phyloP scores from a whole-genome alignment of 140 eudicot species.

The Stevia rebaudiana region DNA sequence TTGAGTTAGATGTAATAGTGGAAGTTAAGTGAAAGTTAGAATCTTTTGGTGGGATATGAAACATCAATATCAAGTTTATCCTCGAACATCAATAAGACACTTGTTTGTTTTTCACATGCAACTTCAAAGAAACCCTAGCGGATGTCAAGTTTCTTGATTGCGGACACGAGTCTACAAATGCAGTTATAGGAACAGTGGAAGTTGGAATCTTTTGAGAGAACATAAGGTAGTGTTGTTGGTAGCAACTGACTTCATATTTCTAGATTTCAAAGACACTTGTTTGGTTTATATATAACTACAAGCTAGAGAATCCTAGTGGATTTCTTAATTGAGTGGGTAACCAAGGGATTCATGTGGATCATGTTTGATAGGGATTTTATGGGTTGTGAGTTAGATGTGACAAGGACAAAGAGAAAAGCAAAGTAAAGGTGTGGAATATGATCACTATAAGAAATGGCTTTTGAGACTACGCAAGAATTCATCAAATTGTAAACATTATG shows the following conservation, averaged over 20 bases:
- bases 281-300: conserved; percentile 23
- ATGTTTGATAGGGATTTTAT: conserved; percentile 22
- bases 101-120: conserved; percentile 1
- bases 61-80: conserved; percentile 15
- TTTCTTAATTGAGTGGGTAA: conserved; percentile 32
- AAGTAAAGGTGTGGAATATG: conserved; percentile 25
- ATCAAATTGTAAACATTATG: conserved; percentile 24
- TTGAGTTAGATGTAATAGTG: conserved; percentile 12
- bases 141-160: conserved; percentile 27
- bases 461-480: conserved; percentile 17
- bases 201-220: conserved; percentile 27
- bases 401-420: conserved; percentile 18
- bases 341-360: conserved; percentile 19
- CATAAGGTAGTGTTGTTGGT: conserved; percentile 9
- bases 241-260: conserved; percentile 6
- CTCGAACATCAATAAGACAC: conserved; percentile 3
- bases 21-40: conserved; percentile 27
- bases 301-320: conserved; percentile 15
- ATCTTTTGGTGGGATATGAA: conserved; percentile 27
- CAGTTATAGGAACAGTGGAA: conserved; percentile 17
- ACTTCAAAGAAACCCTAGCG: conserved; percentile 16
- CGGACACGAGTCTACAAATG: conserved; percentile 23
- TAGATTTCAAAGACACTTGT: conserved; percentile 14
- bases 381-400: conserved; percentile 33
- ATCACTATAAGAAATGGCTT: conserved; percentile 22